Percentiles rank a stretch among this genome's conserved stretches.
Evolutionary conservation across 495 filamentous ascomycete species (phyloP).

Genomic region (Jackrogersella minutella): DNA sequence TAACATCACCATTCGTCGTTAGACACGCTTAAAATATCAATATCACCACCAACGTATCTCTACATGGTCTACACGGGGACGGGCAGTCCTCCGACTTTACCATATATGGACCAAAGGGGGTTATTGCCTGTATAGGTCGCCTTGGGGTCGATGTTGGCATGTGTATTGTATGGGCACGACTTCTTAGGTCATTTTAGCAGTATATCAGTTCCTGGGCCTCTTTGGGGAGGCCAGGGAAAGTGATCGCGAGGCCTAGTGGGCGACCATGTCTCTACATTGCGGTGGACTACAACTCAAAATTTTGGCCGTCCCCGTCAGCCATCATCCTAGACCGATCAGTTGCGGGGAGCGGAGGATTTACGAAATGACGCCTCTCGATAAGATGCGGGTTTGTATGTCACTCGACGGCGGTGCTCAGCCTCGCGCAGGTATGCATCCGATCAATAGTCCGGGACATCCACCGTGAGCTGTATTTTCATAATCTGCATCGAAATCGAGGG

Average conservation of each 20-base stretch:
- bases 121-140: not conserved
- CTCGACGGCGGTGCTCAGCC: conserved; percentile 21
- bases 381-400: conserved; percentile 34
- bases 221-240: not conserved
- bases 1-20: not conserved
- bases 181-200: not conserved
- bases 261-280: not conserved
- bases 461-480: conserved; percentile 7
- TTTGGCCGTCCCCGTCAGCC: conserved; percentile 17
- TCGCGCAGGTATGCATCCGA: conserved; percentile 17
- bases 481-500: not conserved
- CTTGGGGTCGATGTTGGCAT: not conserved
- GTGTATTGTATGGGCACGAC: conserved; percentile 2
- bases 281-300: not conserved
- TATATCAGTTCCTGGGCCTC: not conserved
- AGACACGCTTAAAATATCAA: not conserved
- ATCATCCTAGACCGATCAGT: conserved; percentile 26
- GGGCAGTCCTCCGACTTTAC: conserved; percentile 18
- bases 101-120: conserved; percentile 8
- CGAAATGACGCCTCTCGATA: conserved; percentile 36
- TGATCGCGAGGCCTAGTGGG: not conserved
- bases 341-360: conserved; percentile 39
- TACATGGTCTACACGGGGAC: not conserved
- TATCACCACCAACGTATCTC: conserved; percentile 1
- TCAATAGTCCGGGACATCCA: not conserved